phyloP scores from a whole-genome alignment of 2,329 filamentous ascomycete genomes.

The Tolypocladium guangdongense region DNA sequence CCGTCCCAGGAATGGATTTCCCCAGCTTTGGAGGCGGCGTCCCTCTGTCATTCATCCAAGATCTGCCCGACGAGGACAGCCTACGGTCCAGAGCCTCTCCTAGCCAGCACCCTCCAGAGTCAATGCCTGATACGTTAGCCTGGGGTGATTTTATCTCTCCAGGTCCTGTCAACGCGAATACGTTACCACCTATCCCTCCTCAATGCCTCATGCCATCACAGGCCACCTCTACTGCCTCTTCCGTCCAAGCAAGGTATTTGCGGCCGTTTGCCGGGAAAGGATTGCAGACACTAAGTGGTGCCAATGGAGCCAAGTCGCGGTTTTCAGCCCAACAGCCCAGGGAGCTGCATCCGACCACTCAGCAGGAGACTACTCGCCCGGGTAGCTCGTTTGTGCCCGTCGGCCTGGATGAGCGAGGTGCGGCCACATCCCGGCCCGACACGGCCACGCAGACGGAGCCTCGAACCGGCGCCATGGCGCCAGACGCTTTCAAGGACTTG shows the following conservation, averaged over 20 bases:
- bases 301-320: conserved; percentile 14
- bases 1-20: conserved; percentile 29
- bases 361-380: conserved; percentile 6
- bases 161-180: conserved; percentile 15
- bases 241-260: conserved; percentile 37
- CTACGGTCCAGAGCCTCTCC: conserved; percentile 12
- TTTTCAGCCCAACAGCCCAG: conserved; percentile 20
- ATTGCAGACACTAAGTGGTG: conserved; percentile 38
- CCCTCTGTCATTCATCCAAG: conserved; percentile 23
- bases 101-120: conserved; percentile 23
- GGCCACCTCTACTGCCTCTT: conserved; percentile 40
- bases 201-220: conserved; percentile 42
- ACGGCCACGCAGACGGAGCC: conserved; percentile 18
- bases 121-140: conserved; percentile 45
- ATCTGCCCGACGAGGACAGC: conserved; percentile 15
- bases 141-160: conserved; percentile 35
- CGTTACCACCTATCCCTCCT: conserved; percentile 34
- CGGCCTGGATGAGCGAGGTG: conserved; percentile 5
- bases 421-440: conserved; percentile 7
- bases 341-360: conserved; percentile 5
- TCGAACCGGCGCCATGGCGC: conserved; percentile 13
- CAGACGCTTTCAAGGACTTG: conserved; percentile 32
- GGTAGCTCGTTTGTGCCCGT: conserved; percentile 15
- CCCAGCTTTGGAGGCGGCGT: conserved; percentile 20
- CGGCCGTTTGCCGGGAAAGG: conserved; percentile 46